Evolutionary conservation across 73 alveolate genomes (phyloP), one percentile per base, ranked within the genome.

Genomic region (Paraurostyla sp.): DNA sequence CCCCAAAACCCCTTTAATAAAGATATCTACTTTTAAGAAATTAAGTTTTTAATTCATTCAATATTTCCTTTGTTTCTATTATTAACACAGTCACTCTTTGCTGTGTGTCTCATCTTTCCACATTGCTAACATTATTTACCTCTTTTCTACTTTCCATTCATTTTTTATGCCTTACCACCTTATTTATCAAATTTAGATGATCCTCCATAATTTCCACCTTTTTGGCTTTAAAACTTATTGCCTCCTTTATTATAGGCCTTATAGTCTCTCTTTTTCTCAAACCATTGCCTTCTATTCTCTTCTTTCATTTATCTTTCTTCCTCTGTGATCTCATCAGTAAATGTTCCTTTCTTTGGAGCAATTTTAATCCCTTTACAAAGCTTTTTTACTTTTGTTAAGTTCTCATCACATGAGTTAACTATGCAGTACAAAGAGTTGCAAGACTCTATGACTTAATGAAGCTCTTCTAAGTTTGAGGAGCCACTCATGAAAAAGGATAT

Each of bases 121-220:
- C 83, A 69, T 13, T 43, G 25, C 4, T 30, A 7, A 35, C 83
- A 76, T 62, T 68, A 71, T 65, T 73, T 42, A 57, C 88, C 71
- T 88, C 52, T 71, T 87, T 88, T 86, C 73, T 88, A 35, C 92
- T 76, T 52, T 73, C 81, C 32, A 75, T 78, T 30, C 81, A 56
- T 46, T 71, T 86, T 20, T 87, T 57, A 87, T 92, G n/a, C n/a
- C n/a, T n/a, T n/a, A n/a, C n/a, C n/a, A n/a, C n/a, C n/a, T n/a
- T n/a, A n/a, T n/a, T n/a, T n/a, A n/a, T n/a, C n/a, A n/a, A n/a
- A n/a, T n/a, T n/a, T n/a, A n/a, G n/a, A n/a, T n/a, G n/a, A n/a
- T n/a, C n/a, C n/a, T n/a, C n/a, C n/a, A n/a, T n/a, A n/a, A n/a
- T n/a, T n/a, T n/a, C n/a, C 85, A 54, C 90, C 76, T 7, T 11